These are phyloP conservation scores for Trichaptum fuscoviolaceum DNA, from an alignment of 768 basidiomycete genomes.

Conservation along the genomic window DNA sequence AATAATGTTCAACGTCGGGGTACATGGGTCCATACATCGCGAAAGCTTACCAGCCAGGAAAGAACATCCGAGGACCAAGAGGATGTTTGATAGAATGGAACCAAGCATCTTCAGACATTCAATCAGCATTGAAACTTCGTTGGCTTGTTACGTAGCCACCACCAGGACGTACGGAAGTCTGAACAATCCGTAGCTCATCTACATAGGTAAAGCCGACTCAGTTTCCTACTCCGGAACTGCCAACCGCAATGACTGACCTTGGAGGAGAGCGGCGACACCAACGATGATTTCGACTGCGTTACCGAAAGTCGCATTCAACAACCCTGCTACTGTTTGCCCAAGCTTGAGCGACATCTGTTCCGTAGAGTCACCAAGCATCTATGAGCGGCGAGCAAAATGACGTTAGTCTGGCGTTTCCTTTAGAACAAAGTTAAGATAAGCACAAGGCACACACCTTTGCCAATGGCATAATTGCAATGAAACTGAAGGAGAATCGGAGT, in stretches of 20 bases:
- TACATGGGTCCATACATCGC: not conserved
- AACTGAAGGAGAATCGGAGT: slow-evolving; percentile 66
- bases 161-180: slow-evolving; percentile 63
- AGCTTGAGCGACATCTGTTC: slow-evolving; percentile 75
- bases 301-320: slow-evolving; percentile 81
- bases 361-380: slow-evolving; percentile 78
- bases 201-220: slow-evolving; percentile 4
- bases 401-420: slow-evolving; percentile 5
- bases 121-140: not conserved
- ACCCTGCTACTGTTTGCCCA: slow-evolving; percentile 80
- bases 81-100: slow-evolving; percentile 84
- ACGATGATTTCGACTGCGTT: slow-evolving; percentile 90
- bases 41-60: slow-evolving; percentile 67
- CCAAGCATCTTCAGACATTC: slow-evolving; percentile 63
- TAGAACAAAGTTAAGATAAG: not conserved
- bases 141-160: not conserved
- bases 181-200: slow-evolving; percentile 85
- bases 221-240: not conserved
- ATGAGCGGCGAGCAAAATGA: not conserved
- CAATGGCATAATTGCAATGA: slow-evolving; percentile 80
- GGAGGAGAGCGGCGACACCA: slow-evolving; percentile 75
- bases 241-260: slow-evolving; percentile 42
- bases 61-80: slow-evolving; percentile 86
- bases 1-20: not conserved
- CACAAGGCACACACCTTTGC: slow-evolving; percentile 53